These are phyloP conservation scores for Salix caprea DNA, from an alignment of 345 rosid genomes.

Conservation along the genomic window DNA sequence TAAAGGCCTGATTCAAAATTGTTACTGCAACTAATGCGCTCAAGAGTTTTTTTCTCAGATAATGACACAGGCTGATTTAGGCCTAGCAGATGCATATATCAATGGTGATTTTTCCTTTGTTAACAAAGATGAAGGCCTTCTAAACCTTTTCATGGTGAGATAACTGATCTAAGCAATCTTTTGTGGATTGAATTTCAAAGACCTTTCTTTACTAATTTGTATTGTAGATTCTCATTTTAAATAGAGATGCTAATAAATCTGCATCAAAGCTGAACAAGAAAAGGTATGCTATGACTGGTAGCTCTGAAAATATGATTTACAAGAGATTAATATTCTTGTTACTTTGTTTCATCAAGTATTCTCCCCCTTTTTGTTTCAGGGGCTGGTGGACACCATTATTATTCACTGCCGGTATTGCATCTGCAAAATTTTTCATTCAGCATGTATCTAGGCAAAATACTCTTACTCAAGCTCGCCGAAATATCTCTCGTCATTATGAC, in stretches of 20 bases:
- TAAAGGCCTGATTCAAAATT: neutral
- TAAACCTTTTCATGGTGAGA: constrained; percentile 64
- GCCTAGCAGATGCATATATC: constrained; percentile 81
- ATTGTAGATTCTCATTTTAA: constrained; percentile 68
- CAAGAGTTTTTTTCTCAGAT: constrained; percentile 37
- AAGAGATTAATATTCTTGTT: neutral
- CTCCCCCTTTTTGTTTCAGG: constrained; percentile 28
- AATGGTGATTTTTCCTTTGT: constrained; percentile 78
- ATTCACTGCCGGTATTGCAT: constrained; percentile 64
- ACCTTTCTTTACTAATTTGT: neutral
- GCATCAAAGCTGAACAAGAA: constrained; percentile 44
- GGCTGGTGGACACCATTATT: constrained; percentile 98
- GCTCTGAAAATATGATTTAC: neutral
- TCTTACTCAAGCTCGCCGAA: constrained; percentile 87
- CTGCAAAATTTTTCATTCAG: constrained; percentile 68
- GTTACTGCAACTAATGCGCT: neutral
- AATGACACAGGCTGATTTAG: constrained; percentile 89
- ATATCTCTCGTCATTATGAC: constrained; percentile 86
- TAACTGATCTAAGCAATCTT: neutral
- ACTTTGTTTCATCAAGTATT: neutral
- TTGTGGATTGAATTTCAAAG: neutral
- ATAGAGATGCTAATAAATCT: constrained; percentile 46
- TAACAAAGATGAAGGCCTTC: constrained; percentile 69
- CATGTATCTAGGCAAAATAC: constrained; percentile 76
- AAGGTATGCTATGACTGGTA: constrained; percentile 39